Base-by-base conservation (phyloP, 2,329 filamentous ascomycete species). In the Cladosporium sphaerospermum region DNA sequence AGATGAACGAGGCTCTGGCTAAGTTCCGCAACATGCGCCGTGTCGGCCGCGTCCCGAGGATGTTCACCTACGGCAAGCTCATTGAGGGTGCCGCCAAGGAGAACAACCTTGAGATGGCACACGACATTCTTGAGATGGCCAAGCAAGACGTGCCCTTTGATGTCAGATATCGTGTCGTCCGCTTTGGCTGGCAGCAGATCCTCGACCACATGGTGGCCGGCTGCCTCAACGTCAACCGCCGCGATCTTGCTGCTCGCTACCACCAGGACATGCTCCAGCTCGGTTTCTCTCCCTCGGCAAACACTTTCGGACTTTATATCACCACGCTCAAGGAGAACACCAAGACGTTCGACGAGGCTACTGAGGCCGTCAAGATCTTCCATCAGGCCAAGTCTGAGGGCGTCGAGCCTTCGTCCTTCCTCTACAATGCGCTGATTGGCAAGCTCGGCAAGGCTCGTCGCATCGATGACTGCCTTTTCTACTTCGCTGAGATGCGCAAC, bases 241-340 rank as follows among this genome's bases (percentile, higher is more conserved):
- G 92, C 53, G 79, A 81, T 54, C 76, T 89, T 56, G 93, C 93
- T 56, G 85, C 86, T 68, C 84, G 89, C 62, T 96, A 87, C 71
- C 93, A 97, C 68, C 86, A 93, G 70, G 89, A 99, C 69, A 79
- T 99, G 61, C 78, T 95, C 45, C 85, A 89, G 56, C 93, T 97
- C 77, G 92, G 92, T 45, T 84, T 88, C 56, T 86, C 91, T 9
- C 93, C 93, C 13, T 95, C 92, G 2, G 93, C 93, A 41, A 99
- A 99, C 76, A 99, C 93, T 0, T 99, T 95, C 62, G 93, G 93
- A 55, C 81, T 99, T 14, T 99, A 97, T 78, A 99, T 99, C 73
- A 97, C 95, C n/a, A 97, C 92, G 1, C 78, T 99, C 57, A 96
- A 97, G 76, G 92, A 96, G 67, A 95, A 89, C 1, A 89, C 89